Evolutionary conservation across 1,139 yeast genomes (phyloP).

Genomic region (Candida sp.): DNA sequence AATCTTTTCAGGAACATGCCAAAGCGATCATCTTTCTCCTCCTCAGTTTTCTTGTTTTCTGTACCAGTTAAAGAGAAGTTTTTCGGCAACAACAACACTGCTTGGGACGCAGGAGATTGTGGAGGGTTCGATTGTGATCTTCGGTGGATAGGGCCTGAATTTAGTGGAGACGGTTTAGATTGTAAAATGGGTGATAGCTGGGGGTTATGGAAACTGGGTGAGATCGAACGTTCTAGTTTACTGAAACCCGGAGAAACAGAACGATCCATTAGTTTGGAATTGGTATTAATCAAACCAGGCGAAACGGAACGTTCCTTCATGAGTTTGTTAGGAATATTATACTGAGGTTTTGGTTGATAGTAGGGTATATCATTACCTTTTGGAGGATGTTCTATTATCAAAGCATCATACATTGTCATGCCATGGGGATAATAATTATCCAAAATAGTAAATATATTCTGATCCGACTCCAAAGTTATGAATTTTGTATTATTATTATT

Average conservation of each 20-base stretch:
- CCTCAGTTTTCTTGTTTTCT: neutral
- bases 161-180: conserved; percentile 5
- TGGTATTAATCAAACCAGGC: conserved; percentile 13
- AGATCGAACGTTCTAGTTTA: neutral
- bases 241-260: conserved; percentile 27
- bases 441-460: conserved; percentile 53
- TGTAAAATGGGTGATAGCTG: conserved; percentile 11
- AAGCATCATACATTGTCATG: conserved; percentile 67
- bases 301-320: conserved; percentile 32
- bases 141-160: conserved; percentile 17
- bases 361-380: conserved; percentile 15
- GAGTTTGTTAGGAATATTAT: conserved; percentile 6
- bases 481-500: conserved; percentile 9
- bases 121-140: conserved; percentile 36
- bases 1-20: neutral
- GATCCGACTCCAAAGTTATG: conserved; percentile 60
- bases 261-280: conserved; percentile 12
- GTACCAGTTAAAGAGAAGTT: conserved; percentile 30
- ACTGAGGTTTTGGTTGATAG: conserved; percentile 27
- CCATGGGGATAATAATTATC: conserved; percentile 66
- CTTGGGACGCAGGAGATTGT: conserved; percentile 25
- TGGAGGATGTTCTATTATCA: conserved; percentile 43
- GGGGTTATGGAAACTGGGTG: conserved; percentile 5
- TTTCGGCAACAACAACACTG: conserved; percentile 43
- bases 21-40: neutral